Evolutionary conservation across 148 eudicot genomes (phyloP), one percentile per base, ranked within the genome.

Genomic region (Diospyros lotus): DNA sequence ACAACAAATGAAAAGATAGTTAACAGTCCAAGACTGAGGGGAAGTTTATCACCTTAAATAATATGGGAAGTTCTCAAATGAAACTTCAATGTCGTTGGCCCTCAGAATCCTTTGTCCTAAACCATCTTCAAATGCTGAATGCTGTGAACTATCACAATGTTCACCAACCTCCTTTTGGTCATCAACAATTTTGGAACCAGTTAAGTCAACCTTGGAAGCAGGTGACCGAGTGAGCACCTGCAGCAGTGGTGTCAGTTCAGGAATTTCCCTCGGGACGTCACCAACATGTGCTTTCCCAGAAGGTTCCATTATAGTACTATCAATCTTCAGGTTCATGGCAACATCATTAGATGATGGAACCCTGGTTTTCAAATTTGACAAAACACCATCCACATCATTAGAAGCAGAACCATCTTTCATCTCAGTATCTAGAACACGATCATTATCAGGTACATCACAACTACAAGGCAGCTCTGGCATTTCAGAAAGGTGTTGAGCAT

Each of bases 61-160:
- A 83, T 94, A 94, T 4, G 98, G 98, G 62, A 94, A 94, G 58
- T 78, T 85, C 58, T 91, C 90, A 81, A 91, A 83, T 56, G 94
- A 87, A 69, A 86, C 90, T 71, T 94, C 93, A 61, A 91, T 90
- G 39, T 85, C 77, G 44, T 77, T 58, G 43, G 87, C 73, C 60
- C 72, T 74, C 71, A 91, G 66, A 63, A 91, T 76, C 42, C 90
- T 79, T 77, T 83, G 81, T 50, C 80, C 84, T 81, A 91, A 82
- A 44, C 76, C 77, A 62, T 89, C 94, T 73, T 86, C 83, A 69
- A 84, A 94, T 56, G 82, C 87, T 83, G 86, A 87, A 15, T 89
- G 90, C 75, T 82, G 87, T 60, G 86, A 82, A 53, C 67, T 72
- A 71, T 89, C 89, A 65, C 81, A 65, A 68, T 81, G 87, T 78